These are phyloP conservation scores for Lachnellula cervina DNA, from an alignment of 2,329 filamentous ascomycete genomes.

Conservation along the genomic window DNA sequence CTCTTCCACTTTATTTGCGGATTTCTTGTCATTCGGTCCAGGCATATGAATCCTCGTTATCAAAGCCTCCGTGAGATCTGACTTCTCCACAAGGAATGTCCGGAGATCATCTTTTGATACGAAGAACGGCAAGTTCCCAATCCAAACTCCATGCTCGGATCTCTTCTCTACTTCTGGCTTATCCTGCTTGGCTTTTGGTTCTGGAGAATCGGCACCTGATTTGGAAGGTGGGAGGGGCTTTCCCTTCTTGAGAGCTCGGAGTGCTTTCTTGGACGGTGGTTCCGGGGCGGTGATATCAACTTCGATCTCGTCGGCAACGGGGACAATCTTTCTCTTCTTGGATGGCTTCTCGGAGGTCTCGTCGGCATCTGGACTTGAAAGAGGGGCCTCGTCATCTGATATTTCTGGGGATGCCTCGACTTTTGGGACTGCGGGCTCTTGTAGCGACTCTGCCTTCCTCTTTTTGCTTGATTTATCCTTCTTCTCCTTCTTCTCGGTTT, in stretches of 20 bases:
- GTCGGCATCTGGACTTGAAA: background rate
- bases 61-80: slow-evolving; percentile 60
- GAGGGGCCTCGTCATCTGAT: background rate
- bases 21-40: slow-evolving; percentile 42
- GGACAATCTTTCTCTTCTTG: slow-evolving; percentile 64
- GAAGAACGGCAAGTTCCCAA: slow-evolving; percentile 89
- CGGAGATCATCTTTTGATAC: slow-evolving; percentile 69
- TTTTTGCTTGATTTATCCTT: slow-evolving; percentile 30
- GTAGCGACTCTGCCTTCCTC: slow-evolving; percentile 15
- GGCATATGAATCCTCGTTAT: slow-evolving; percentile 69
- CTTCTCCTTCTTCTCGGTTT: too few relatives aligned
- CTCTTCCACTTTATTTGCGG: slow-evolving; percentile 30
- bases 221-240: slow-evolving; percentile 50
- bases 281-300: slow-evolving; percentile 88
- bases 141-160: slow-evolving; percentile 85
- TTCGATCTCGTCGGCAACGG: slow-evolving; percentile 66
- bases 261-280: slow-evolving; percentile 89
- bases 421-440: slow-evolving; percentile 3
- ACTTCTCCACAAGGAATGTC: slow-evolving; percentile 71
- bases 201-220: slow-evolving; percentile 35
- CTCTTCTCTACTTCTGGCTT: slow-evolving; percentile 48
- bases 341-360: slow-evolving; percentile 16
- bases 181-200: slow-evolving; percentile 37
- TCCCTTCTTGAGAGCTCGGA: slow-evolving; percentile 83
- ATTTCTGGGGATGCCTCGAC: slow-evolving; percentile 3